phyloP scores from a whole-genome alignment of 345 rosid species.

The Sonneratia caseolaris region DNA sequence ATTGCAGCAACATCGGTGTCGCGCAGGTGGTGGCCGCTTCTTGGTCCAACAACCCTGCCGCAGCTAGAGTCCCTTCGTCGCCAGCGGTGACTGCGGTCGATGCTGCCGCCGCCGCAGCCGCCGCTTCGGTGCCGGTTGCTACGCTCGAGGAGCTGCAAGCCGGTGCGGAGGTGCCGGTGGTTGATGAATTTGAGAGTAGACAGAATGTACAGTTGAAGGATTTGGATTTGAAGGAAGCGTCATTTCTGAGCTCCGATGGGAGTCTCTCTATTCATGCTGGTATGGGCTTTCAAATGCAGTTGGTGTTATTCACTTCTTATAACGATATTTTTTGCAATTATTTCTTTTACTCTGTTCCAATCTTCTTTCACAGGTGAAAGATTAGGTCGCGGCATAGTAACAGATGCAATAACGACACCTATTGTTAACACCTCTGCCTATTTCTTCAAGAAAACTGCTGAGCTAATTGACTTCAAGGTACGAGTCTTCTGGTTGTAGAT shows the following conservation, averaged over 20 bases:
- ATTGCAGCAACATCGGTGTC: constrained; percentile 98
- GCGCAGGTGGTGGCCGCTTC: constrained; percentile 97
- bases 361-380: constrained; percentile 58
- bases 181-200: constrained; percentile 27
- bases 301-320: neutral
- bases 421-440: constrained; percentile 92
- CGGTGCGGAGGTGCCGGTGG: constrained; percentile 30
- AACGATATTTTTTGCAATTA: neutral
- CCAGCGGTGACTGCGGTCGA: constrained; percentile 39
- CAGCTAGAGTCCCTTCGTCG: constrained; percentile 35
- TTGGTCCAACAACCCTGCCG: constrained; percentile 62
- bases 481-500: neutral
- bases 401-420: constrained; percentile 96
- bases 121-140: constrained; percentile 31
- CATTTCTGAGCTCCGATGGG: constrained; percentile 83
- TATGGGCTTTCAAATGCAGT: constrained; percentile 11
- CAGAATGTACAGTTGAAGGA: constrained; percentile 45
- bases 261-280: constrained; percentile 94
- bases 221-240: constrained; percentile 22
- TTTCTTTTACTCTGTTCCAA: neutral
- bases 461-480: constrained; percentile 94
- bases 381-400: constrained; percentile 89
- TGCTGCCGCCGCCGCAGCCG: constrained; percentile 33
- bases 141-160: constrained; percentile 18
- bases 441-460: constrained; percentile 75